Percentiles rank a stretch among this genome's conserved stretches.
Evolutionary conservation across 805 yeast genomes (phyloP).

Genomic region (Pichia eremophila): DNA sequence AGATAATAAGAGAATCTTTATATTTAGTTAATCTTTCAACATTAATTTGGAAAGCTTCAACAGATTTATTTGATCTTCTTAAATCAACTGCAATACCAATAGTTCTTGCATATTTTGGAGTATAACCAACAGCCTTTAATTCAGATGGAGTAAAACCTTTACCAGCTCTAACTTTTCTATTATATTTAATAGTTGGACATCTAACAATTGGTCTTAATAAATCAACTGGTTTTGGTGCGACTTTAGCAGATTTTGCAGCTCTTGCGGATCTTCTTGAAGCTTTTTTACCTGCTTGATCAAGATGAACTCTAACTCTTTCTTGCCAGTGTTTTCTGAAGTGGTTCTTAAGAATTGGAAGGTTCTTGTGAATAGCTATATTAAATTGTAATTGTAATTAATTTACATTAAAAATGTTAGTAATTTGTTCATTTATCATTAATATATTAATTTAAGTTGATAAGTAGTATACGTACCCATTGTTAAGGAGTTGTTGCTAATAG

Average conservation of each 20-base stretch:
- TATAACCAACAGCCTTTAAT: constrained; percentile 93
- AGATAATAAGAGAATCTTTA: constrained; percentile 90
- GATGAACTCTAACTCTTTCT: constrained; percentile 98
- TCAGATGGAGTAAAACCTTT: constrained; percentile 98
- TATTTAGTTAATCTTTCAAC: constrained; percentile 95
- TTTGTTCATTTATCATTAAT: background rate
- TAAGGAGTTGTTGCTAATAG: background rate
- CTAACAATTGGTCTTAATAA: constrained; percentile 94
- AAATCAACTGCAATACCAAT: constrained; percentile 98
- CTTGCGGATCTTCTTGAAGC: constrained; percentile 93
- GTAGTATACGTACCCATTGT: background rate
- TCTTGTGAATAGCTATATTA: constrained; percentile 87
- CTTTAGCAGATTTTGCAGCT: constrained; percentile 84
- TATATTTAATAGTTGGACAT: constrained; percentile 97
- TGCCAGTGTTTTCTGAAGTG: constrained; percentile 99
- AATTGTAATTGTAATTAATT: too few relatives aligned
- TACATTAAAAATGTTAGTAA: too few relatives aligned
- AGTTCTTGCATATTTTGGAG: constrained; percentile 94
- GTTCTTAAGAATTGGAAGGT: constrained; percentile 97
- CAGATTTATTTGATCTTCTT: constrained; percentile 98
- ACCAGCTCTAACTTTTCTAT: constrained; percentile 99
- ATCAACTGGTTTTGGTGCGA: constrained; percentile 98
- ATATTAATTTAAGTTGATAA: too few relatives aligned
- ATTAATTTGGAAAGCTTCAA: constrained; percentile 89
- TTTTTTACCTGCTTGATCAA: constrained; percentile 99